Percentiles rank a stretch among this genome's conserved stretches.
These are phyloP conservation scores for Graphilbum sp. DNA, from an alignment of 2,329 filamentous ascomycete genomes.

Conservation along the genomic window DNA sequence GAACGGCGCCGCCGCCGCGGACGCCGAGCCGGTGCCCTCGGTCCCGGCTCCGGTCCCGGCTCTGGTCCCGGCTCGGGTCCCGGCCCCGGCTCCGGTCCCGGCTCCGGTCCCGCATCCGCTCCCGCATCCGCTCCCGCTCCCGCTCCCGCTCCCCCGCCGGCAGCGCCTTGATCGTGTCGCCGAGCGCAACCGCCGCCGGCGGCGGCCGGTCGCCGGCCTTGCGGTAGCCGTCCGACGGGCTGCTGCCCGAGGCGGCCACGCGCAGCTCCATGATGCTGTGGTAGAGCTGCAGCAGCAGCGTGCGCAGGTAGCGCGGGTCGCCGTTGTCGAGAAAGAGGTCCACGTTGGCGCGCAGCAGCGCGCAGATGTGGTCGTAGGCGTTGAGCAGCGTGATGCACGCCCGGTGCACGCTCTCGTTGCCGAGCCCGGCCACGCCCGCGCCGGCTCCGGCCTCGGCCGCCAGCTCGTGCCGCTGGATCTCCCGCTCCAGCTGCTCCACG, in stretches of 20 bases:
- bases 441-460: constrained; percentile 29
- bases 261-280: constrained; percentile 53
- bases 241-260: constrained; percentile 22
- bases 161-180: constrained; percentile 21
- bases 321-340: constrained; percentile 49
- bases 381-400: constrained; percentile 47
- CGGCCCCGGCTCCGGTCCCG: too few species aligned
- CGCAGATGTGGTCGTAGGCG: constrained; percentile 49
- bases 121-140: too few species aligned
- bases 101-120: too few species aligned
- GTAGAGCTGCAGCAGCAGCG: constrained; percentile 45
- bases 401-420: constrained; percentile 47
- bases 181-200: constrained; percentile 13
- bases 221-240: constrained; percentile 16
- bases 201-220: constrained; percentile 11
- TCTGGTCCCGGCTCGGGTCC: too few species aligned
- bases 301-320: constrained; percentile 50
- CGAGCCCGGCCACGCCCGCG: constrained; percentile 26
- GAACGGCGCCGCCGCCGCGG: constrained; percentile 17
- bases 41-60: too few species aligned
- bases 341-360: constrained; percentile 42
- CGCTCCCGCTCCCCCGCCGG: constrained; percentile 23
- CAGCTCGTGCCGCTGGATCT: constrained; percentile 44
- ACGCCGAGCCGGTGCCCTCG: constrained; percentile 24
- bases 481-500: constrained; percentile 47